A percentile compares a stretch with the other conserved stretches of the same genome.
Conservation (phyloP, 495 filamentous ascomycete species). For the Xylaria intraflava region DNA sequence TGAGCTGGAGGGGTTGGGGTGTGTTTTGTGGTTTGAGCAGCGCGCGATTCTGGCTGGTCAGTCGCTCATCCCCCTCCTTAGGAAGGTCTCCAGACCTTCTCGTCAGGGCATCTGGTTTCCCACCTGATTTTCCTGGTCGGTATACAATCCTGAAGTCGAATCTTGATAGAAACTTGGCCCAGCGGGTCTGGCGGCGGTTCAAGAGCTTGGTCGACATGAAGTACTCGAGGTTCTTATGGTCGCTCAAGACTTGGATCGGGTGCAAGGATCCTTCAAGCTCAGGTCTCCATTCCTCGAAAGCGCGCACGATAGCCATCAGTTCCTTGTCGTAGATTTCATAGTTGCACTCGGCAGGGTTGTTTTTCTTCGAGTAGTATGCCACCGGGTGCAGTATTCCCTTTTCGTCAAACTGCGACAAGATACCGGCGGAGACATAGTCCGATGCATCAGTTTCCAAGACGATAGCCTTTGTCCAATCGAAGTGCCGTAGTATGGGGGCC, state of each 20-base stretch:
- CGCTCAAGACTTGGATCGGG: not conserved
- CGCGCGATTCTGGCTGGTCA: not conserved
- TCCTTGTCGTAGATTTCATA: not conserved
- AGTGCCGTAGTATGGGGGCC: not conserved
- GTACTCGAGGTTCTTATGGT: not conserved
- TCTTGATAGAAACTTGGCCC: not conserved
- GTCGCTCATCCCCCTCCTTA: not conserved
- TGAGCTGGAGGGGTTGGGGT: too few species aligned
- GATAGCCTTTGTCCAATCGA: not conserved
- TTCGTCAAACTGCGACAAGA: not conserved
- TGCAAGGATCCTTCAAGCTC: not conserved
- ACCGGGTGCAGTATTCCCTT: not conserved
- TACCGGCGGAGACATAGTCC: not conserved
- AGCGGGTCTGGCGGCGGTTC: not conserved
- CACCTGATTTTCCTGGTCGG: not conserved
- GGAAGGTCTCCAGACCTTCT: not conserved
- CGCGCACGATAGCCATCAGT: not conserved
- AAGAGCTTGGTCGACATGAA: not conserved
- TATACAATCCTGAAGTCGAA: not conserved
- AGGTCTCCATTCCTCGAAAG: not conserved
- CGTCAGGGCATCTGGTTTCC: not conserved
- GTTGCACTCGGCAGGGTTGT: not conserved
- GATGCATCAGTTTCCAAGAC: not conserved
- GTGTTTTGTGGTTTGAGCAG: too few species aligned
- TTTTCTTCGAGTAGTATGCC: not conserved